These are phyloP conservation scores for Boletus barrowsii DNA, from an alignment of 768 basidiomycete genomes.

Conservation along the genomic window DNA sequence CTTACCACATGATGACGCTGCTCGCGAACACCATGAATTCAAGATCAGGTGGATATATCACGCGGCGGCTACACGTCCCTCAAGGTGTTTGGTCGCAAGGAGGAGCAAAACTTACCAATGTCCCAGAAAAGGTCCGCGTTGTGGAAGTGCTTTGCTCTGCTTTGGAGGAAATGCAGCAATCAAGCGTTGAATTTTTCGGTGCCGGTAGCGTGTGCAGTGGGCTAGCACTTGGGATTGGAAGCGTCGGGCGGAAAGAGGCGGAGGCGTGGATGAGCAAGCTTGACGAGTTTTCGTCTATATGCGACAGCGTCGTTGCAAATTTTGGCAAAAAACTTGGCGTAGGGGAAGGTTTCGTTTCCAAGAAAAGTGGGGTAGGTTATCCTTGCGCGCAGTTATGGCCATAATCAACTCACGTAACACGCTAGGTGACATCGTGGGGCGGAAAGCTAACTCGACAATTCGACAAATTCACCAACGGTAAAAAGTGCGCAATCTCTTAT, in stretches of 20 bases:
- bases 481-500: slow-evolving; percentile 58
- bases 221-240: slow-evolving; percentile 70
- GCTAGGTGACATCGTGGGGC: slow-evolving; percentile 61
- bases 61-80: slow-evolving; percentile 81
- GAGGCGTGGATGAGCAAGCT: slow-evolving; percentile 75
- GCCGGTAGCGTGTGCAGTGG: slow-evolving; percentile 77
- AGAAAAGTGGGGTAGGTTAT: slow-evolving; percentile 62
- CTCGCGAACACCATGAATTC: slow-evolving; percentile 76
- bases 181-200: slow-evolving; percentile 72
- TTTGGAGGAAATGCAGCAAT: slow-evolving; percentile 71
- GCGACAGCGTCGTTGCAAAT: slow-evolving; percentile 75
- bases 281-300: slow-evolving; percentile 76
- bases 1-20: slow-evolving; percentile 87
- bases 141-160: slow-evolving; percentile 77
- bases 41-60: slow-evolving; percentile 83
- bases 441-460: slow-evolving; percentile 71
- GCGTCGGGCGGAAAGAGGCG: slow-evolving; percentile 72
- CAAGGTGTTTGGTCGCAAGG: slow-evolving; percentile 90
- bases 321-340: slow-evolving; percentile 88
- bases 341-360: slow-evolving; percentile 81
- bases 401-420: slow-evolving; percentile 9
- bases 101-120: slow-evolving; percentile 77
- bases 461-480: slow-evolving; percentile 84
- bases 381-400: background rate
- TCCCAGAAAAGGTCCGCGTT: slow-evolving; percentile 83